phyloP scores from a whole-genome alignment of 1,284 basidiomycete genomes.

The Malassezia vespertilionis region DNA sequence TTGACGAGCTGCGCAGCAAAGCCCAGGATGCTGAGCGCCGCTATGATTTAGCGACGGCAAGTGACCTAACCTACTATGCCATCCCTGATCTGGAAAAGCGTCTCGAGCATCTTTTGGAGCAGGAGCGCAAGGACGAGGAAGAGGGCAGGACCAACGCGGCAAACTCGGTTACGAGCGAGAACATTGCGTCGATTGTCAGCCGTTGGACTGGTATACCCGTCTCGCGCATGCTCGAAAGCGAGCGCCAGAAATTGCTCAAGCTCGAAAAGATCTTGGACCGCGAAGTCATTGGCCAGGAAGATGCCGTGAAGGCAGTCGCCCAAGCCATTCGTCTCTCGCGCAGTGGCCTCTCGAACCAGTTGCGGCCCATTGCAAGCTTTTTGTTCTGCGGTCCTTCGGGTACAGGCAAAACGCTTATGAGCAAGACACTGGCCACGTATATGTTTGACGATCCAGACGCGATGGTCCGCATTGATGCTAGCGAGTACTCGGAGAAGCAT shows the following conservation, averaged over 20 bases:
- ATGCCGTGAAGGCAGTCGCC: constrained; percentile 54
- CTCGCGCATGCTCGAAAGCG: constrained; percentile 45
- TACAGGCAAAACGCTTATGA: constrained; percentile 55
- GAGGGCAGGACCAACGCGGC: constrained; percentile 27
- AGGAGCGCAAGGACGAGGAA: constrained; percentile 50
- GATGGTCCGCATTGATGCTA: constrained; percentile 55
- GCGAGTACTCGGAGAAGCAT: constrained; percentile 52
- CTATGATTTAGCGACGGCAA: constrained; percentile 52
- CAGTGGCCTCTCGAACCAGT: constrained; percentile 54
- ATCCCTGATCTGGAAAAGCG: constrained; percentile 74
- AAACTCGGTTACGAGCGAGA: constrained; percentile 42
- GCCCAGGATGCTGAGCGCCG: constrained; percentile 85
- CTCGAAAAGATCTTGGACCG: constrained; percentile 36
- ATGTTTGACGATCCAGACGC: constrained; percentile 54
- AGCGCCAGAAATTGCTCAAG: constrained; percentile 40
- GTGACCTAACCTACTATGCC: constrained; percentile 83
- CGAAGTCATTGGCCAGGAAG: constrained; percentile 54
- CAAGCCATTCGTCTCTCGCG: constrained; percentile 55
- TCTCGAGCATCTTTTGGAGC: constrained; percentile 53
- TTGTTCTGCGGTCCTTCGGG: constrained; percentile 51
- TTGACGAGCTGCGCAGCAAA: constrained; percentile 85
- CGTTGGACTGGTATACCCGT: constrained; percentile 52
- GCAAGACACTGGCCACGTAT: constrained; percentile 48
- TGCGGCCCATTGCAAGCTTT: constrained; percentile 53
- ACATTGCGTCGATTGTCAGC: constrained; percentile 54